A percentile compares a stretch with the other conserved stretches of the same genome.
Conservation (phyloP, 805 yeast genomes). For the Teunomyces pallodes region DNA sequence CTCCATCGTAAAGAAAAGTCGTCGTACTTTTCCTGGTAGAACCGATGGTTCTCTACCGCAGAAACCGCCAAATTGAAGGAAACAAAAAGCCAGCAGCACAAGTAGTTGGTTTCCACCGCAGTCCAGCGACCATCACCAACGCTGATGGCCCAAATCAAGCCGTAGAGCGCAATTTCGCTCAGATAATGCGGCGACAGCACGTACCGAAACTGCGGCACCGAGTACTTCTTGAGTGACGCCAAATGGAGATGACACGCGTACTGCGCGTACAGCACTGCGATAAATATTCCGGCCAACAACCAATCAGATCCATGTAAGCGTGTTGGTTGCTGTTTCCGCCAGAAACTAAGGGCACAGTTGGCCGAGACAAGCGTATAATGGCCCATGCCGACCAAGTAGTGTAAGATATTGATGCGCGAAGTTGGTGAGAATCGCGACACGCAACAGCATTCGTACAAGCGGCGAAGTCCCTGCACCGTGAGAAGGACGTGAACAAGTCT, state of each 20-base stretch:
- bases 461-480: slow-evolving; percentile 51
- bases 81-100: slow-evolving; percentile 32
- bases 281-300: slow-evolving; percentile 26
- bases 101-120: slow-evolving; percentile 19
- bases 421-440: slow-evolving; percentile 45
- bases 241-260: slow-evolving; percentile 48
- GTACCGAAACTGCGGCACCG: slow-evolving; percentile 46
- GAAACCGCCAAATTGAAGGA: slow-evolving; percentile 52
- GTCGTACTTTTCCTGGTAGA: slow-evolving; percentile 37
- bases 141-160: slow-evolving; percentile 26
- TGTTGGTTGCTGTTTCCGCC: slow-evolving; percentile 1
- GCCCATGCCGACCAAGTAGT: slow-evolving; percentile 62
- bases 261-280: slow-evolving; percentile 55
- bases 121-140: slow-evolving; percentile 11
- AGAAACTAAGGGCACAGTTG: slow-evolving; percentile 5
- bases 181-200: slow-evolving; percentile 67
- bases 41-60: slow-evolving; percentile 50
- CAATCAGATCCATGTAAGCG: slow-evolving; percentile 10
- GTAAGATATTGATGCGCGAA: slow-evolving; percentile 62
- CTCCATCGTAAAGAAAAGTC: slow-evolving; percentile 27
- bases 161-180: slow-evolving; percentile 61
- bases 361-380: slow-evolving; percentile 48
- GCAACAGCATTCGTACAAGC: slow-evolving; percentile 52
- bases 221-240: slow-evolving; percentile 51
- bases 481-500: slow-evolving; percentile 20